A percentile compares a stretch with the other conserved stretches of the same genome.
Evolutionary conservation across 2,329 filamentous ascomycete species (phyloP).

Genomic region (Ascomycota sp.): DNA sequence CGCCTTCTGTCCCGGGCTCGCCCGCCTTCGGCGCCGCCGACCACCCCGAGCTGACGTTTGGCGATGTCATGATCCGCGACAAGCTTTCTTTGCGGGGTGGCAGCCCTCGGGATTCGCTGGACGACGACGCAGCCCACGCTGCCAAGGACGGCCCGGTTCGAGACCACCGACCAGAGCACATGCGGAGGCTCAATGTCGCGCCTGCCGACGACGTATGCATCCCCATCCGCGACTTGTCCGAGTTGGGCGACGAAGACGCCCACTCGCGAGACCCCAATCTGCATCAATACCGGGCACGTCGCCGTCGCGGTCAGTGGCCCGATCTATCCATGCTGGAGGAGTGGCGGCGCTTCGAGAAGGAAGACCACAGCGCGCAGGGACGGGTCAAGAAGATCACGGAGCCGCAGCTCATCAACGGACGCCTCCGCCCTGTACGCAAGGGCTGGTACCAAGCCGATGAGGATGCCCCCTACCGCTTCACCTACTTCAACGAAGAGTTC

Average conservation of each 20-base stretch:
- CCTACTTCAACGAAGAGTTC: slow-evolving; percentile 96
- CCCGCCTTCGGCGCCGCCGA: slow-evolving; percentile 28
- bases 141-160: slow-evolving; percentile 7
- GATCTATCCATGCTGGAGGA: slow-evolving; percentile 67
- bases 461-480: slow-evolving; percentile 81
- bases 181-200: slow-evolving; percentile 31
- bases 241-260: slow-evolving; percentile 57
- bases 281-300: slow-evolving; percentile 19
- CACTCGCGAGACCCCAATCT: slow-evolving; percentile 20
- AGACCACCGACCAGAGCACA: slow-evolving; percentile 10
- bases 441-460: slow-evolving; percentile 76
- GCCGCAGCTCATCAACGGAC: slow-evolving; percentile 74
- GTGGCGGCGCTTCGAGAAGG: slow-evolving; percentile 79
- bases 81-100: slow-evolving; percentile 24
- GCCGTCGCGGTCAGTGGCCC: slow-evolving; percentile 59
- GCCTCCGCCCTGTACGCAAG: slow-evolving; percentile 56
- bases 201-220: slow-evolving; percentile 85
- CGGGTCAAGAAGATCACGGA: slow-evolving; percentile 83
- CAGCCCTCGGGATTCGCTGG: slow-evolving; percentile 9
- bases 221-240: slow-evolving; percentile 48
- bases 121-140: slow-evolving; percentile 12
- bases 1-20: slow-evolving; percentile 42
- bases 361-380: slow-evolving; percentile 53
- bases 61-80: slow-evolving; percentile 49
- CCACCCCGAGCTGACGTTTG: slow-evolving; percentile 32